Percentiles rank a stretch among this genome's conserved stretches.
Evolutionary conservation across 1,139 yeast species (phyloP).

Genomic region (Kodamaea plutei): DNA sequence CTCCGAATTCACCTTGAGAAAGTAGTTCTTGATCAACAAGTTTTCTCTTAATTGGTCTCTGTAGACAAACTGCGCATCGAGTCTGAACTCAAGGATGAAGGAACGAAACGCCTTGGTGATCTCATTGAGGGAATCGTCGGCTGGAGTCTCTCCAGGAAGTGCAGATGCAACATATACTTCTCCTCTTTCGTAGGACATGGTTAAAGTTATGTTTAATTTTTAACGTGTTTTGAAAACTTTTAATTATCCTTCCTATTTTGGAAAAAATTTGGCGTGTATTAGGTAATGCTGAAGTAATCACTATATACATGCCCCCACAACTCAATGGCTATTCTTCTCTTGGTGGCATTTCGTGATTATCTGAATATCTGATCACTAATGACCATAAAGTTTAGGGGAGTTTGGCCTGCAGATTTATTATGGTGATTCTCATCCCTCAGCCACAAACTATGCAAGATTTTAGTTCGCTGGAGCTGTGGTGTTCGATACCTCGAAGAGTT

Average conservation of each 20-base stretch:
- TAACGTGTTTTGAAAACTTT: slow-evolving; percentile 2
- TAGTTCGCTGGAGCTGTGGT: too few relatives aligned
- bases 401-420: too few relatives aligned
- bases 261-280: too few relatives aligned
- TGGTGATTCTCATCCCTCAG: too few relatives aligned
- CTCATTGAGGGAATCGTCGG: slow-evolving; percentile 68
- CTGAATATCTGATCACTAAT: too few relatives aligned
- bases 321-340: too few relatives aligned
- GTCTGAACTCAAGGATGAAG: slow-evolving; percentile 81
- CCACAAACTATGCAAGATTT: too few relatives aligned
- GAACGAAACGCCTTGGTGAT: slow-evolving; percentile 74
- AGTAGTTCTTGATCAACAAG: slow-evolving; percentile 70
- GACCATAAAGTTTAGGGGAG: too few relatives aligned
- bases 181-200: slow-evolving; percentile 75
- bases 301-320: too few relatives aligned
- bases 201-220: background rate
- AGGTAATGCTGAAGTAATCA: too few relatives aligned
- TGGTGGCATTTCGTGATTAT: too few relatives aligned
- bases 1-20: slow-evolving; percentile 72
- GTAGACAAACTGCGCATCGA: slow-evolving; percentile 78
- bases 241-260: slow-evolving; percentile 16
- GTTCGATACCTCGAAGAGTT: too few relatives aligned
- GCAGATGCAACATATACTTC: slow-evolving; percentile 83
- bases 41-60: slow-evolving; percentile 91
- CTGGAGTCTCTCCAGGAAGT: slow-evolving; percentile 72